These are phyloP conservation scores for Aspergillus fischeri DNA, from an alignment of 2,329 filamentous ascomycete species.

Conservation along the genomic window DNA sequence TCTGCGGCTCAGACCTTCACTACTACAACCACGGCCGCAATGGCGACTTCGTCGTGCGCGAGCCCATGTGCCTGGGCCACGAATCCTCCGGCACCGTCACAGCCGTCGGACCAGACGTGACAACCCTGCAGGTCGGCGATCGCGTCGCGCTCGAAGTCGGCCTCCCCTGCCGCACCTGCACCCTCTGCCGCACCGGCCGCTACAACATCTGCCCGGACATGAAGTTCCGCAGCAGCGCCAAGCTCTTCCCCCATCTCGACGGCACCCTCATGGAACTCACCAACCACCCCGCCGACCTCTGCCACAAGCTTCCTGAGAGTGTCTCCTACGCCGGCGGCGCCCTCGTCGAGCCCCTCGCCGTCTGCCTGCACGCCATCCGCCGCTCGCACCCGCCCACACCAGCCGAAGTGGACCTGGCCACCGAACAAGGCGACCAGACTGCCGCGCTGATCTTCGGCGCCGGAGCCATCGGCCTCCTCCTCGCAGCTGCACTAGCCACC, in stretches of 20 bases:
- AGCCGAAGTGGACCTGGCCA: conserved; percentile 35
- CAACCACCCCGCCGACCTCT: conserved; percentile 59
- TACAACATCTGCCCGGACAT: conserved; percentile 61
- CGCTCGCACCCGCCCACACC: conserved; percentile 47
- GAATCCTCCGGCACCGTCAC: conserved; percentile 77
- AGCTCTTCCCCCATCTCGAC: conserved; percentile 58
- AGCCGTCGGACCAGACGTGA: conserved; percentile 62
- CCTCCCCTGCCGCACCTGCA: conserved; percentile 67
- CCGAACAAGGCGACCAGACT: conserved; percentile 37
- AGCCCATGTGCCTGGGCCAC: conserved; percentile 76
- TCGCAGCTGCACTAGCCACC: conserved; percentile 54
- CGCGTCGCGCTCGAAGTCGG: conserved; percentile 91
- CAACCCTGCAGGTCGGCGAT: conserved; percentile 65
- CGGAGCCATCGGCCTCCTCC: conserved; percentile 57
- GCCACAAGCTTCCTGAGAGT: conserved; percentile 53
- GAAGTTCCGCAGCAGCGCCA: conserved; percentile 57
- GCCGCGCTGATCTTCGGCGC: conserved; percentile 58
- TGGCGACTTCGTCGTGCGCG: conserved; percentile 75
- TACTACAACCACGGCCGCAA: conserved; percentile 87
- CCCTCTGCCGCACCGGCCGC: conserved; percentile 51
- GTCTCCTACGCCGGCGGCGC: conserved; percentile 55
- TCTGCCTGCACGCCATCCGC: conserved; percentile 57
- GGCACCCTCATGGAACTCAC: conserved; percentile 61
- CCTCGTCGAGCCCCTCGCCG: conserved; percentile 57
- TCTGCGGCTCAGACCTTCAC: conserved; percentile 71